Conservation (phyloP, 2,329 filamentous ascomycete species). For the Cladophialophora carrionii region DNA sequence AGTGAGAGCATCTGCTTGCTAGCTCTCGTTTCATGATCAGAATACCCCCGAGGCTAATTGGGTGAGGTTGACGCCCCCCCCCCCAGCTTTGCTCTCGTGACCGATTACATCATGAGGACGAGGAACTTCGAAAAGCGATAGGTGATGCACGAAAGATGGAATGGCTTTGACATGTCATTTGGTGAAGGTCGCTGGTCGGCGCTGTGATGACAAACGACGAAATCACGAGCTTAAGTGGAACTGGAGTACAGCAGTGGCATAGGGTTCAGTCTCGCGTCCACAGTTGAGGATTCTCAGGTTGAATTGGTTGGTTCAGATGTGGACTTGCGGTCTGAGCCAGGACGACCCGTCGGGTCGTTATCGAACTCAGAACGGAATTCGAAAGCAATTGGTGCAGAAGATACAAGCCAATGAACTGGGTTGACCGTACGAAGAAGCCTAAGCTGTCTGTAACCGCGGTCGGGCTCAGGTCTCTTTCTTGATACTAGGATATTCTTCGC, state of each 20-base stretch:
- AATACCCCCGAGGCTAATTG: neutral
- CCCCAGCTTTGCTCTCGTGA: neutral
- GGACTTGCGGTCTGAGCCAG: neutral
- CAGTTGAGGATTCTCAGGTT: too few species aligned
- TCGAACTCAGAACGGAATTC: neutral
- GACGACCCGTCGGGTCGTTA: neutral
- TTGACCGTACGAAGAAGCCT: neutral
- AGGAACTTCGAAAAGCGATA: neutral
- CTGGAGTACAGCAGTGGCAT: neutral
- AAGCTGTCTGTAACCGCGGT: neutral
- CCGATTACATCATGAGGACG: neutral
- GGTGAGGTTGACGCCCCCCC: neutral
- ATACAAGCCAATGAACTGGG: neutral
- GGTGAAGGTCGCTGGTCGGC: neutral
- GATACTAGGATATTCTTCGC: conserved; percentile 3
- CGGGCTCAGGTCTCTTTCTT: conserved; percentile 1
- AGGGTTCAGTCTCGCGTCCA: neutral
- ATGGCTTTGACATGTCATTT: neutral
- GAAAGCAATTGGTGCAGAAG: neutral
- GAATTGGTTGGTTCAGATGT: neutral
- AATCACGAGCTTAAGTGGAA: neutral
- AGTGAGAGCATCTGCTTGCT: neutral
- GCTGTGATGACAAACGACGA: neutral
- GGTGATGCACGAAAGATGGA: neutral
- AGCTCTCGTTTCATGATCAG: neutral